Percentiles rank a stretch among this genome's conserved stretches.
Evolutionary conservation across 768 basidiomycete genomes (phyloP).

Genomic region (Pilatotrama ljubarskyi): DNA sequence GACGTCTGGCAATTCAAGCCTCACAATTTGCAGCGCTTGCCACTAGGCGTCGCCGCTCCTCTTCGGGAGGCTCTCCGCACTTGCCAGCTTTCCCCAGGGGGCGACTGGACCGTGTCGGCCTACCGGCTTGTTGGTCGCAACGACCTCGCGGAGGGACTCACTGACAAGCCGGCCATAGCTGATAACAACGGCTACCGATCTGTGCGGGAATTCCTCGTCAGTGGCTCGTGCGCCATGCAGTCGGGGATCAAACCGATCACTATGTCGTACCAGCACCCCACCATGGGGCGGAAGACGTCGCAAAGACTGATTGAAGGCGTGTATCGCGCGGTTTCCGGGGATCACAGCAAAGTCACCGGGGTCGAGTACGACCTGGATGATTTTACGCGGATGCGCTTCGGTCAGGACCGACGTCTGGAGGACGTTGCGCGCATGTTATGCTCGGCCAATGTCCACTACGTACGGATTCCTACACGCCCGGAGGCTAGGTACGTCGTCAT

Average conservation of each 20-base stretch:
- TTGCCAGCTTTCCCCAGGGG: slow-evolving; percentile 77
- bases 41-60: slow-evolving; percentile 74
- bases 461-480: slow-evolving; percentile 65
- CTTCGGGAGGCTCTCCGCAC: slow-evolving; percentile 82
- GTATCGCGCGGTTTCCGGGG: slow-evolving; percentile 48
- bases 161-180: slow-evolving; percentile 44
- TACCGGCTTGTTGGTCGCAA: slow-evolving; percentile 72
- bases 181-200: slow-evolving; percentile 56
- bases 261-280: slow-evolving; percentile 45
- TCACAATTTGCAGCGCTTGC: slow-evolving; percentile 55
- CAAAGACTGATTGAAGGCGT: slow-evolving; percentile 52
- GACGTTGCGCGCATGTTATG: slow-evolving; percentile 92
- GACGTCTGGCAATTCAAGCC: slow-evolving; percentile 47
- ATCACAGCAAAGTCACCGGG: slow-evolving; percentile 61
- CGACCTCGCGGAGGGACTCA: slow-evolving; percentile 70
- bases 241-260: slow-evolving; percentile 11
- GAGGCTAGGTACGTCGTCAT: slow-evolving; percentile 60
- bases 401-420: slow-evolving; percentile 84
- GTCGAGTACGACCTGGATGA: slow-evolving; percentile 73
- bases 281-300: slow-evolving; percentile 50
- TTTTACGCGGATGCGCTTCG: slow-evolving; percentile 84
- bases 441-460: slow-evolving; percentile 67
- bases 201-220: slow-evolving; percentile 58
- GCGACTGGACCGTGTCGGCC: slow-evolving; percentile 68
- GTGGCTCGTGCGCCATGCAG: slow-evolving; percentile 23